These are phyloP conservation scores for Trichosporon inkin DNA, from an alignment of 1,284 basidiomycete species.

Conservation along the genomic window DNA sequence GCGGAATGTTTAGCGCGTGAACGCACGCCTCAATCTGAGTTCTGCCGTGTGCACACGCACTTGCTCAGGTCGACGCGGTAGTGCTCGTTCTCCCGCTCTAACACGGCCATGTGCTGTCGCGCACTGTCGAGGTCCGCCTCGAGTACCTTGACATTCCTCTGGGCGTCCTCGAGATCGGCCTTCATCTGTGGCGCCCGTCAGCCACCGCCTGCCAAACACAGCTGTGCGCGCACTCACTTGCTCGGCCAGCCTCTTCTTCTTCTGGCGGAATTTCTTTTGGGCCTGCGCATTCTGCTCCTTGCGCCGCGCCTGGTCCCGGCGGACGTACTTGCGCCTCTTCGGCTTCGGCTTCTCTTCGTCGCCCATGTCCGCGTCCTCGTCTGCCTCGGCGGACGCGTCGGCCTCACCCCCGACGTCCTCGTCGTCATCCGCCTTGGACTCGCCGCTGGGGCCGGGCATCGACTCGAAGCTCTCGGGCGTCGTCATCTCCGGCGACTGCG, in stretches of 20 bases:
- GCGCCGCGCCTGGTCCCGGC: conserved; percentile 27
- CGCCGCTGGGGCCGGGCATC: background rate
- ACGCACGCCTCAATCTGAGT: background rate
- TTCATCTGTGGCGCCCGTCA: conserved; percentile 12
- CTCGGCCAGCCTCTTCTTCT: conserved; percentile 29
- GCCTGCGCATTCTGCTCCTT: conserved; percentile 32
- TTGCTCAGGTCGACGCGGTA: background rate
- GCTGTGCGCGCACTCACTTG: conserved; percentile 20
- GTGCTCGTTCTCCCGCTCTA: conserved; percentile 1
- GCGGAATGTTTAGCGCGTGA: too few relatives aligned
- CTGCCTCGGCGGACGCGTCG: background rate
- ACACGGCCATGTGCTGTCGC: background rate
- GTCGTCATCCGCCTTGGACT: background rate
- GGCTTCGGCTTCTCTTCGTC: background rate
- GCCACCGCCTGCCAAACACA: background rate
- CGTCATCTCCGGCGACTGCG: background rate
- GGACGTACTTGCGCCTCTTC: conserved; percentile 21
- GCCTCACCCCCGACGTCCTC: background rate
- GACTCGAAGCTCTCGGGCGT: background rate
- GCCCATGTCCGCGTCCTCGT: background rate
- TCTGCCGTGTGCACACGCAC: background rate
- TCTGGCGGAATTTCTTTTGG: conserved; percentile 29
- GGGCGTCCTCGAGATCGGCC: conserved; percentile 13
- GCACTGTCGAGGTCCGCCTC: background rate
- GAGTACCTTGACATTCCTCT: background rate